phyloP scores from a whole-genome alignment of 805 yeast genomes.

The Sungouiozyma intestinalis region DNA sequence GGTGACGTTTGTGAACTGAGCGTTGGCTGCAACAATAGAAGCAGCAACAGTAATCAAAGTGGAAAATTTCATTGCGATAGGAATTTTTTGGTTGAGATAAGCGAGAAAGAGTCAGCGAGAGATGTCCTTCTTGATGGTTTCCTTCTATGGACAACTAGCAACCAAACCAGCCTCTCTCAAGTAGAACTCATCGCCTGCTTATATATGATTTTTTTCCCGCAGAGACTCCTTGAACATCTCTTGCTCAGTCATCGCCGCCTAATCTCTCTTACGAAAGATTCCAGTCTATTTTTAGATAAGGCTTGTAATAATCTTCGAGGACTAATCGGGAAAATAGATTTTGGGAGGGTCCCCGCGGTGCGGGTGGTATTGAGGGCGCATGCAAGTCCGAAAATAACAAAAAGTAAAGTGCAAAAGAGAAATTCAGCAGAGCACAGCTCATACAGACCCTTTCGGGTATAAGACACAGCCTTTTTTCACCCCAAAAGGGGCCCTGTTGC shows the following conservation, averaged over 20 bases:
- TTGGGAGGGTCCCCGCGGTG: no score
- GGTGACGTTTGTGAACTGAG: slow-evolving; percentile 3
- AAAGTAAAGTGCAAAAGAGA: no score
- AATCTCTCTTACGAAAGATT: background rate
- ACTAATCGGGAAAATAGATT: background rate
- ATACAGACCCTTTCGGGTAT: no score
- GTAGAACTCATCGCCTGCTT: background rate
- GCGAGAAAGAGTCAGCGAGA: background rate
- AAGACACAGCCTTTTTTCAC: no score
- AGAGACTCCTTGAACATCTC: background rate
- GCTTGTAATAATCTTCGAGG: background rate
- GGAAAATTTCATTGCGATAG: slow-evolving; percentile 4
- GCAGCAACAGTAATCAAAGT: slow-evolving; percentile 1
- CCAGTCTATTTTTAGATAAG: background rate
- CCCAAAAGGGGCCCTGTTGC: no score
- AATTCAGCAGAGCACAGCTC: no score
- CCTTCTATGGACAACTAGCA: background rate
- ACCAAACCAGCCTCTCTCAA: background rate
- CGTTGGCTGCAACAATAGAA: slow-evolving; percentile 3
- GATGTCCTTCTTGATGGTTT: background rate
- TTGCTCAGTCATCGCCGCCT: background rate
- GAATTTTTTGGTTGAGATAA: slow-evolving; percentile 1
- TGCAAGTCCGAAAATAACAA: no score
- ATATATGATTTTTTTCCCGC: background rate
- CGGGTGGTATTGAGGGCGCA: no score